Evolutionary conservation across 2,329 filamentous ascomycete genomes (phyloP).

Genomic region (Scleromitrula shiraiana): DNA sequence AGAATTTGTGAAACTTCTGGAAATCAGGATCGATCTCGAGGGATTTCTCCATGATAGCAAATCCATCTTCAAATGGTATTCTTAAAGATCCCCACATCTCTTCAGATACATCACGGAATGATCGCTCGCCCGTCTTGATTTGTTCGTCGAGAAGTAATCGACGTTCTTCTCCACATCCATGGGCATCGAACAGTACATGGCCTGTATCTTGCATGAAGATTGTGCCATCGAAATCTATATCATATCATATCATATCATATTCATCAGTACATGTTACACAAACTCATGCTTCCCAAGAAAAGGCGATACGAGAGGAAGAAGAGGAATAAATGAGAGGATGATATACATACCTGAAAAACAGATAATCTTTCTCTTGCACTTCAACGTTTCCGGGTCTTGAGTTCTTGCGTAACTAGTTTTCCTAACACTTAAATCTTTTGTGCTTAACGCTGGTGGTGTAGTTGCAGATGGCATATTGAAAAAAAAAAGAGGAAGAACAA

Average conservation of each 20-base stretch:
- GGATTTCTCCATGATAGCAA: slow-evolving; percentile 52
- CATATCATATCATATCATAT: background rate
- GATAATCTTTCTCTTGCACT: slow-evolving; percentile 47
- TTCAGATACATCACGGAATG: slow-evolving; percentile 62
- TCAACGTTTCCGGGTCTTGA: slow-evolving; percentile 25
- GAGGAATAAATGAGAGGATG: background rate
- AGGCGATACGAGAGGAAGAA: background rate
- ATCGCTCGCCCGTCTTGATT: slow-evolving; percentile 56
- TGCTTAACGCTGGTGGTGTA: slow-evolving; percentile 28
- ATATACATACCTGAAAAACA: slow-evolving; percentile 45
- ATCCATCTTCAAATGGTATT: slow-evolving; percentile 60
- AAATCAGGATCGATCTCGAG: slow-evolving; percentile 59
- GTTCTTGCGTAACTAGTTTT: slow-evolving; percentile 22
- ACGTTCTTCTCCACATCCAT: slow-evolving; percentile 51
- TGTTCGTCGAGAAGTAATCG: slow-evolving; percentile 52
- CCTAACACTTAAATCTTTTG: slow-evolving; percentile 26
- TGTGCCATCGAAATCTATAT: slow-evolving; percentile 59
- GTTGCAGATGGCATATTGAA: slow-evolving; percentile 35
- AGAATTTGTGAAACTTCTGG: slow-evolving; percentile 56
- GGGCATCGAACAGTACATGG: slow-evolving; percentile 58
- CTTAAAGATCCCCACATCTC: slow-evolving; percentile 63
- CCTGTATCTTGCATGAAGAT: slow-evolving; percentile 67
- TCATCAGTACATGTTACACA: background rate
- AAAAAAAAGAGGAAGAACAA: background rate
- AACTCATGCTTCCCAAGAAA: no score